Evolutionary conservation across 2,329 filamentous ascomycete genomes (phyloP).

Genomic region (Aureobasidium mangrovei): DNA sequence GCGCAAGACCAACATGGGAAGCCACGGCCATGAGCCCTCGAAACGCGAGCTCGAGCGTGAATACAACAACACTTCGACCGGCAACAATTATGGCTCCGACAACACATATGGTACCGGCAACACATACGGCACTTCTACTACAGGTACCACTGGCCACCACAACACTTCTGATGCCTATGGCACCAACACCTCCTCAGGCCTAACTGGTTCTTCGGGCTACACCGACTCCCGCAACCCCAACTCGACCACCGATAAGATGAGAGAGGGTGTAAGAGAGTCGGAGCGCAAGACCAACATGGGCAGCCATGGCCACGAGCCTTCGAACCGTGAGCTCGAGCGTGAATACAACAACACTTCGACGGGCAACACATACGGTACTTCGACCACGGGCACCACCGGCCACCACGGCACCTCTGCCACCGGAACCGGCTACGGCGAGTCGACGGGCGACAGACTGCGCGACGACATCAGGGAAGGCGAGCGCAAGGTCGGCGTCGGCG

Average conservation of each 20-base stretch:
- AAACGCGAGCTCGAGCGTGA: no score
- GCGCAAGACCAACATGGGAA: no score
- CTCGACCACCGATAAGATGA: no score
- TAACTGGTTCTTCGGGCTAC: not conserved
- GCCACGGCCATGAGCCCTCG: no score
- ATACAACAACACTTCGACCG: not conserved
- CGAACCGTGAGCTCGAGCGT: no score
- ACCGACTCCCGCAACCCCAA: slow-evolving; percentile 18
- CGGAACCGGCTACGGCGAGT: slow-evolving; percentile 19
- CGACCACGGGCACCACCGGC: not conserved
- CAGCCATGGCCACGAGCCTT: no score
- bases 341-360: not conserved
- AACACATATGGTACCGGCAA: slow-evolving; percentile 19
- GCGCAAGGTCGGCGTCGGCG: no score
- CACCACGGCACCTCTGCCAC: not conserved
- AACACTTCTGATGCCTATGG: not conserved
- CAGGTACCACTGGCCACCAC: slow-evolving; percentile 18
- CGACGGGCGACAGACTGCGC: no score
- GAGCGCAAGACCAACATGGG: no score
- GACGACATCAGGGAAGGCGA: no score
- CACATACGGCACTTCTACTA: slow-evolving; percentile 17
- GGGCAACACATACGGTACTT: not conserved
- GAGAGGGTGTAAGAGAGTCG: no score
- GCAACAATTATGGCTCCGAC: slow-evolving; percentile 15
- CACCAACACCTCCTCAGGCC: not conserved